A percentile compares a stretch with the other conserved stretches of the same genome.
Conservation (phyloP, 352 stramenopile species). For the Globisporangium nagaii region DNA sequence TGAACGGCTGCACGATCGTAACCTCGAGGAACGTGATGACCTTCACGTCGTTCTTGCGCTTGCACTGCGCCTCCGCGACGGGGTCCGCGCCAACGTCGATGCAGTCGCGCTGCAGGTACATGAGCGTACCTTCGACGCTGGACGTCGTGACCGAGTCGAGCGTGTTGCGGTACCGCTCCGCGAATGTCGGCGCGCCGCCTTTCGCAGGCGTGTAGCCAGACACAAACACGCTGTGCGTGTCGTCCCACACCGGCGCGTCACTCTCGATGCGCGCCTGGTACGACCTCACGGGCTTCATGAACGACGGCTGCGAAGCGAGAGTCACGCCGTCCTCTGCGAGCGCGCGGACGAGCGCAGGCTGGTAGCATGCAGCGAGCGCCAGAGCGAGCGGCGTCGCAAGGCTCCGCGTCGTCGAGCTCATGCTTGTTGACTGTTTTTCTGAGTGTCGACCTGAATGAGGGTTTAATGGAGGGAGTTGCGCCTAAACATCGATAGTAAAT, state of each 20-base stretch:
- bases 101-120: slow-evolving; percentile 69
- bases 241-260: slow-evolving; percentile 45
- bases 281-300: slow-evolving; percentile 42
- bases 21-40: slow-evolving; percentile 64
- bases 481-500: no score
- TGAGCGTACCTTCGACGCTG: slow-evolving; percentile 58
- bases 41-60: slow-evolving; percentile 52
- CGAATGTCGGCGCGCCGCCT: slow-evolving; percentile 22
- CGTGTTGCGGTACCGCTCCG: slow-evolving; percentile 36
- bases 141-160: slow-evolving; percentile 68
- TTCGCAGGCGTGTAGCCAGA: slow-evolving; percentile 17
- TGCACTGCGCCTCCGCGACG: slow-evolving; percentile 18
- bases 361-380: background rate
- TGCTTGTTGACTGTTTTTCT: background rate
- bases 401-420: background rate
- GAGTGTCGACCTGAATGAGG: no score
- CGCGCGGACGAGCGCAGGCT: background rate
- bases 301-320: slow-evolving; percentile 24
- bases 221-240: slow-evolving; percentile 35
- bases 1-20: slow-evolving; percentile 48
- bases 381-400: background rate
- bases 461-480: no score
- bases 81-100: slow-evolving; percentile 46
- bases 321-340: background rate
- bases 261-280: slow-evolving; percentile 57